phyloP scores from a whole-genome alignment of 163 green algal genomes.

The Scenedesmus sp. region DNA sequence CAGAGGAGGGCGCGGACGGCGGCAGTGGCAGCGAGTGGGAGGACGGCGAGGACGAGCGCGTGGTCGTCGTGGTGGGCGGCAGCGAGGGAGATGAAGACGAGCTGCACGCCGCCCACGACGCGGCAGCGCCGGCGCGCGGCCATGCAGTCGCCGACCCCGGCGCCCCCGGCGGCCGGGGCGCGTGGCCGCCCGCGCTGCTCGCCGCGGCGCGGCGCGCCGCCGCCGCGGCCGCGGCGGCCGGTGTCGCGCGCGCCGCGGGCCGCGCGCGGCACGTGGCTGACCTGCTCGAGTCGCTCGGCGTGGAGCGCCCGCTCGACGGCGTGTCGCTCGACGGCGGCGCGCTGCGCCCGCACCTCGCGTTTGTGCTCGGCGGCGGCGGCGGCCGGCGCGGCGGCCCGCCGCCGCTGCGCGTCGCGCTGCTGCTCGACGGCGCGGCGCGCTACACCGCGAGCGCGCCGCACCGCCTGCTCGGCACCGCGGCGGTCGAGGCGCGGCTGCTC shows the following conservation, averaged over 20 bases:
- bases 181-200: conserved; percentile 2
- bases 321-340: conserved; percentile 7
- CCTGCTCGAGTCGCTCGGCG: conserved; percentile 10
- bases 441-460: conserved; percentile 9
- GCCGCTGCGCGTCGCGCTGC: neutral
- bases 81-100: too few relatives aligned
- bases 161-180: too few relatives aligned
- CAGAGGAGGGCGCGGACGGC: too few relatives aligned
- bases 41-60: too few relatives aligned
- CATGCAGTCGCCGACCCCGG: neutral
- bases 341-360: conserved; percentile 28
- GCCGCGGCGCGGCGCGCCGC: conserved; percentile 15
- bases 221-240: neutral
- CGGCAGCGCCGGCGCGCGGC: too few relatives aligned
- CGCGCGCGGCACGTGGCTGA: conserved; percentile 10
- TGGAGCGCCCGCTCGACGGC: neutral
- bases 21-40: too few relatives aligned
- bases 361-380: neutral
- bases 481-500: conserved; percentile 7
- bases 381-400: too few relatives aligned
- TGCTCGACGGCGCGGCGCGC: conserved; percentile 20
- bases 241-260: neutral
- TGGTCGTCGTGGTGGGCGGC: too few relatives aligned
- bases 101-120: too few relatives aligned
- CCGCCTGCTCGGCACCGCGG: conserved; percentile 12